Evolutionary conservation across 805 yeast species (phyloP), one percentile per base, ranked within the genome.

Genomic region (Wickerhamiella bombiphila): DNA sequence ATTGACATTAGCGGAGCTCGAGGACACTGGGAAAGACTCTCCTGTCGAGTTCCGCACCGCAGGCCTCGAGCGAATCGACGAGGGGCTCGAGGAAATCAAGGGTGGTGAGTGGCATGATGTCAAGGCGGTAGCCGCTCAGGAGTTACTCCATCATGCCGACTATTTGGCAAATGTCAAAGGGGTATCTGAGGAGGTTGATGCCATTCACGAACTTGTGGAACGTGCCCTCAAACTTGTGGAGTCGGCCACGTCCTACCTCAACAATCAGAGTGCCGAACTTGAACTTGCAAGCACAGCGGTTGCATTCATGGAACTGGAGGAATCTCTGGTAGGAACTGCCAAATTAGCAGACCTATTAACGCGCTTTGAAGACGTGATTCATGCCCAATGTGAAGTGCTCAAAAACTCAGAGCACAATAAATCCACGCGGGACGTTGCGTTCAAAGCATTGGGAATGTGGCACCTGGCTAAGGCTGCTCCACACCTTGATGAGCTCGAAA

Each of bases 41-140:
- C 51, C 51, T 13, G 26, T 13, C 13, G 79, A 72, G 34, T 80
- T 65, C 53, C 74, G 81, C 37, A 70, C 69, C 9, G 81, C 79
- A 29, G 79, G 93, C 1, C 42, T 78, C 17, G 94, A 82, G 42
- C 68, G 93, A 46, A 62, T 72, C 20, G 68, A 66, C 5, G 48
- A 61, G 11, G 94, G 94, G 0, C 57, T 72, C 31, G 69, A 63
- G 8, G 54, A 26, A 22, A 25, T 28, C 8, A 29, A 19, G 8
- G 45, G 29, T 7, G 32, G 32, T 13, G 11, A 24, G 13, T 24
- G 26, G 26, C 21, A 16, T 13, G 29, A 31, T 15, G 28, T 24
- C 3, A 33, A 35, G 11, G 47, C 44, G 3, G 25, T 38, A 8
- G 51, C 50, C n/a, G 47, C 42, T 9, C 18, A 32, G 4, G 53